Conservation (phyloP, 805 yeast genomes). For the Komagataella mondaviorum region DNA sequence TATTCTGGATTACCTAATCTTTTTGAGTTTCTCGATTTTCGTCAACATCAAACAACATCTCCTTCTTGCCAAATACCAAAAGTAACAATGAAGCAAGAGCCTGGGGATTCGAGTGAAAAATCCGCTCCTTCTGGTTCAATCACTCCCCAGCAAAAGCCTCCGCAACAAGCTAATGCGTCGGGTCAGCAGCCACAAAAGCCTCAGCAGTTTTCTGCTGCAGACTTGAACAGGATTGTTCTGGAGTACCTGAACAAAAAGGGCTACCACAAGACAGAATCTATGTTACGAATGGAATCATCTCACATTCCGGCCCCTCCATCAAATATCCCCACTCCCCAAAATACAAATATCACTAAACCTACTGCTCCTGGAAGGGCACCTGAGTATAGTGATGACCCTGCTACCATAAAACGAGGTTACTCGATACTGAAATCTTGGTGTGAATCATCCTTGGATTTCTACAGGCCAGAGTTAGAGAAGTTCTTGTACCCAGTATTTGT, state of each 20-base stretch:
- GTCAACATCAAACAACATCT: neutral
- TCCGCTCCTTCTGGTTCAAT: neutral
- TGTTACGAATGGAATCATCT: constrained; percentile 77
- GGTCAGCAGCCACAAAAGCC: neutral
- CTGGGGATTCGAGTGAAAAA: neutral
- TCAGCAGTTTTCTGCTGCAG: constrained; percentile 62
- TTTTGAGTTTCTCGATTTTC: neutral
- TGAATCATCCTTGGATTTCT: constrained; percentile 80
- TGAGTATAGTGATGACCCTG: constrained; percentile 41
- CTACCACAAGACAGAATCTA: constrained; percentile 85
- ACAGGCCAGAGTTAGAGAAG: constrained; percentile 75
- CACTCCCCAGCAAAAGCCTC: neutral
- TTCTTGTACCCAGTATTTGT: constrained; percentile 87
- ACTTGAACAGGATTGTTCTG: constrained; percentile 80
- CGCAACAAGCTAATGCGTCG: neutral
- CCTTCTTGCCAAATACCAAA: neutral
- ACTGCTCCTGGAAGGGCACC: constrained; percentile 22
- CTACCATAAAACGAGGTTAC: constrained; percentile 68
- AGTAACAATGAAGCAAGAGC: neutral
- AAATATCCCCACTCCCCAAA: constrained; percentile 35
- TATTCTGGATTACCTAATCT: neutral
- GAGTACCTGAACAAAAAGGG: constrained; percentile 92
- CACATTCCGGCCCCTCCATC: constrained; percentile 40
- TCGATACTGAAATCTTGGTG: constrained; percentile 77
- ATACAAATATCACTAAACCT: constrained; percentile 18